Conservation (phyloP, 1,284 basidiomycete species). For the Ustilago loliicola region DNA sequence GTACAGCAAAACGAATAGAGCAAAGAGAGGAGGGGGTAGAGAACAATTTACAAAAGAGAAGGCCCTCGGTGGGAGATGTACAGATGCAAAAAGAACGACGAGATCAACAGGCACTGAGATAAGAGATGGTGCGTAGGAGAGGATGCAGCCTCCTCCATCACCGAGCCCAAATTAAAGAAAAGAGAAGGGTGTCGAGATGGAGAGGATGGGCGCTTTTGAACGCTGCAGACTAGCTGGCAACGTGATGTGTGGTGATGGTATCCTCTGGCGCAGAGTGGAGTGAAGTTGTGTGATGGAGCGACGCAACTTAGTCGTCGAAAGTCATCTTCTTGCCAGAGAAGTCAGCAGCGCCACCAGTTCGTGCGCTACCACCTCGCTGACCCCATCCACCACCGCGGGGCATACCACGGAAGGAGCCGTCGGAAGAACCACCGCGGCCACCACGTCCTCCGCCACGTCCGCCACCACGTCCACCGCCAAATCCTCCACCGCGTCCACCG, state of each 20-base stretch:
- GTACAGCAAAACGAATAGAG: not conserved
- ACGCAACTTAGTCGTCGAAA: conserved; percentile 74
- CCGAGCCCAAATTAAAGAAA: conserved; percentile 7
- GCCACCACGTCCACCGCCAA: conserved; percentile 51
- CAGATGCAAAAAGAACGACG: conserved; percentile 26
- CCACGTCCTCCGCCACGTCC: conserved; percentile 79
- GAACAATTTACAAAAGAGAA: conserved; percentile 30
- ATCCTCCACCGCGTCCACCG: conserved; percentile 61
- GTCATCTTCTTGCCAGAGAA: conserved; percentile 86
- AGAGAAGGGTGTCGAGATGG: not conserved
- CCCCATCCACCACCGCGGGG: conserved; percentile 71
- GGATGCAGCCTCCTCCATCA: conserved; percentile 18
- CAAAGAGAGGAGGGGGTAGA: not conserved
- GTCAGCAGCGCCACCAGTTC: conserved; percentile 80
- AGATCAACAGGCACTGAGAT: conserved; percentile 13
- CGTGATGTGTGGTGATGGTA: conserved; percentile 9
- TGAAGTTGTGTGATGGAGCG: not conserved
- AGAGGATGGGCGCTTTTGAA: conserved; percentile 44
- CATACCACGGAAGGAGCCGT: conserved; percentile 73
- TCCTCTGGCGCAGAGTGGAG: conserved; percentile 5
- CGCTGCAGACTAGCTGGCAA: not conserved
- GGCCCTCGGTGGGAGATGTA: conserved; percentile 20
- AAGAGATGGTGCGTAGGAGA: not conserved
- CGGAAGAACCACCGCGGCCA: conserved; percentile 72
- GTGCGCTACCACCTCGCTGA: conserved; percentile 70